A percentile compares a stretch with the other conserved stretches of the same genome.
Conservation (phyloP, 371 early-diverging fungal species). For the Coemansia sp. region DNA sequence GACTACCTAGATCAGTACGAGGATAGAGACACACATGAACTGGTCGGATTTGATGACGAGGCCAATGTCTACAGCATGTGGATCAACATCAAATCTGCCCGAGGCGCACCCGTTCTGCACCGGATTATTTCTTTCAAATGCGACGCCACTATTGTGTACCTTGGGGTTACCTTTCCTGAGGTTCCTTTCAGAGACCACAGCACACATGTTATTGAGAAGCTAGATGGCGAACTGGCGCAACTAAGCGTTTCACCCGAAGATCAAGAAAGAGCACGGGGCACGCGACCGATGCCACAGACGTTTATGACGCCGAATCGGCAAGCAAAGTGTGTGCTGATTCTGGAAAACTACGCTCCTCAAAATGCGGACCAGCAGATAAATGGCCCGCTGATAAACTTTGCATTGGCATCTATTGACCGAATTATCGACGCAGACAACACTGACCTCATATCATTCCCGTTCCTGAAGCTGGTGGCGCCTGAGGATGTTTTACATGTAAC, state of each 20-base stretch:
- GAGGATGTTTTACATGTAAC: slow-evolving; percentile 31
- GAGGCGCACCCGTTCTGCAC: slow-evolving; percentile 29
- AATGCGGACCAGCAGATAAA: slow-evolving; percentile 11
- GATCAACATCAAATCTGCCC: slow-evolving; percentile 28
- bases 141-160: slow-evolving; percentile 27
- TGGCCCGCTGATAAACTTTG: slow-evolving; percentile 35
- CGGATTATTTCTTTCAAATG: slow-evolving; percentile 35
- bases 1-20: slow-evolving; percentile 26
- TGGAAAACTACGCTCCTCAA: slow-evolving; percentile 22
- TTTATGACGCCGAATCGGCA: slow-evolving; percentile 23
- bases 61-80: slow-evolving; percentile 43
- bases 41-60: neutral
- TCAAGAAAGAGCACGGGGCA: neutral
- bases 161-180: slow-evolving; percentile 34
- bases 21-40: too few species aligned
- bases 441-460: slow-evolving; percentile 28
- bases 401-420: slow-evolving; percentile 24
- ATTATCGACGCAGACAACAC: slow-evolving; percentile 27
- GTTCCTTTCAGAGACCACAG: slow-evolving; percentile 21
- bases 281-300: slow-evolving; percentile 14
- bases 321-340: slow-evolving; percentile 34
- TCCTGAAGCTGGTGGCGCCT: slow-evolving; percentile 35
- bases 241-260: slow-evolving; percentile 23
- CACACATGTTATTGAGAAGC: slow-evolving; percentile 32
- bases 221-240: slow-evolving; percentile 25